Base-by-base conservation (phyloP, 140 eudicot genomes). In the Flaveria floridana region DNA sequence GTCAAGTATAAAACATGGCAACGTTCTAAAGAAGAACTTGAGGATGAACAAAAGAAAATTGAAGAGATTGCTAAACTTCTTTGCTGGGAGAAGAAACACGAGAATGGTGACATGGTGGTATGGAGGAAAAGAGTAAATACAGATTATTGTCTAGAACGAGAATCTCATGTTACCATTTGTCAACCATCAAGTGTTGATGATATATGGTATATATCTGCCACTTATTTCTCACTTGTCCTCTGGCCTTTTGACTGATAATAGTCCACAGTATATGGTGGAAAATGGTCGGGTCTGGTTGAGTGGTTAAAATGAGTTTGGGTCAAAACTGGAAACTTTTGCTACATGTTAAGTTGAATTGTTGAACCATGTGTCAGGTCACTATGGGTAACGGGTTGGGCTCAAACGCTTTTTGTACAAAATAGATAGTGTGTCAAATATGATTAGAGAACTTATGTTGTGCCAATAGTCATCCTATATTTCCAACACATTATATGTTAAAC, bases 1-100 rank as follows among this genome's bases (percentile, higher is more conserved):
- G 65, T 10, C 41, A 78, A 82, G 26, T 80, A 82, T 65, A 48
- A 58, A 74, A 76, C 75, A 70, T 87, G 89, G 89, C 63, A 79
- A 74, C 89, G 82, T 66, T 70, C 89, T 30, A 80, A 80, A 74
- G 84, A 84, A 16, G 87, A 84, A 57, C 82, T 87, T 1, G 80
- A 84, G 56, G 84, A 75, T 51, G 87, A 84, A 4, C 92, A 87
- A 74, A 77, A 46, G 19, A 82, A 79, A 70, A 84, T 87, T 41
- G 92, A 87, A 72, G 84, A 84, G 56, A 63, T 56, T 68, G 89
- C 92, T 23, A 81, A 87, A 74, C 87, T 82, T 77, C 89, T 87
- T 72, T 87, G 92, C 65, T 87, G 92, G 92, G 92, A 84, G 81
- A 87, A 87, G 76, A 82, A 68, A 71, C 78, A 81, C 21, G 89